Evolutionary conservation across 495 filamentous ascomycete genomes (phyloP), one percentile per base, ranked within the genome.

Genomic region (Podospora appendiculata): DNA sequence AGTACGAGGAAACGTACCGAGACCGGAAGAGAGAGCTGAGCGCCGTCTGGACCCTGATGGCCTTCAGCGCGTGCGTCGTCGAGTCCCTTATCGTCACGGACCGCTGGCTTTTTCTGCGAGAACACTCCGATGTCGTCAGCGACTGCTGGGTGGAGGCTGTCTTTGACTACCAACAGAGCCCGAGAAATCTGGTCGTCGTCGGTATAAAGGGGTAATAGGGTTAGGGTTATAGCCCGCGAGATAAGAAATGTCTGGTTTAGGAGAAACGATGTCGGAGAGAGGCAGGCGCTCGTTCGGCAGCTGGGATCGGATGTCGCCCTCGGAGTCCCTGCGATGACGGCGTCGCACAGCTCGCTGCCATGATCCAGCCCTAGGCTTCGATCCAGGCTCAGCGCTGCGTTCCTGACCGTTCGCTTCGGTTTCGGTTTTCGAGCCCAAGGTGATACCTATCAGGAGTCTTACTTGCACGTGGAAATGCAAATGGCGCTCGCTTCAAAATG

Each of bases 31-130:
- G 91, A 58, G 83, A 95, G 57, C 75, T 98, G 13, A 89, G 85
- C 65, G 75, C 92, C 4, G 74, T 90, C 36, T 98, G 93, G 93
- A 88, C 78, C 58, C 68, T 98, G 60, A 97, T 97, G 92, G 89
- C 93, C 3, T 96, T 95, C 61, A 93, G 89, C 61, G 88, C 94
- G 8, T 79, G 79, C 9, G 83, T 96, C 12, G 83, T 92, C 32
- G 93, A 98, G 70, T 87, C 88, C 25, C 69, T 90, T 48, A 90
- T 98, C 63, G 89, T 96, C 36, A 83, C 90, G 34, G 93, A 98
- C 74, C 74, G 93, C 41, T 97, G 89, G 89, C 74, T 89, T 49
- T 98, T 87, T 68, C 73, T 98, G 51, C 82, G 72, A 43, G 92
- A 98, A 63, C 85, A 94, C 57, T 59, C 75, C 32, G 73, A 79